A percentile compares a stretch with the other conserved stretches of the same genome.
phyloP scores from a whole-genome alignment of 305 asterid species.

The Fraxinus dipetala region DNA sequence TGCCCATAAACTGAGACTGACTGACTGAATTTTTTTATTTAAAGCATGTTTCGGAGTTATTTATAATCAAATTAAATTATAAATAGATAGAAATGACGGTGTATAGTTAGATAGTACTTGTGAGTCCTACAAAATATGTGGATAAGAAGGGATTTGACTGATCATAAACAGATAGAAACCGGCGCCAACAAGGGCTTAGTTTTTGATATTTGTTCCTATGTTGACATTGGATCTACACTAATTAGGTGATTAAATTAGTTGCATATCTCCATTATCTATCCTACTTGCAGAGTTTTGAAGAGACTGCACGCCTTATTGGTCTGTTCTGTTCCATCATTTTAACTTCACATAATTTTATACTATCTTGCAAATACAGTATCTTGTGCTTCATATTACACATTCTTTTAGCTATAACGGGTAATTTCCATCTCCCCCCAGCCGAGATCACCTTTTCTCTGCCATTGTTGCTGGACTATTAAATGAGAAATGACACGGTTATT shows the following conservation, averaged over 20 bases:
- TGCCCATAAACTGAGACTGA: background rate
- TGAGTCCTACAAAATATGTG: background rate
- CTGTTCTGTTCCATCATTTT: background rate
- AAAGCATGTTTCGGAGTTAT: background rate
- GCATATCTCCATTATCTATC: background rate
- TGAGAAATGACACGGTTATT: background rate
- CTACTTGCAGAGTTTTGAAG: background rate
- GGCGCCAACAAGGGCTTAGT: background rate
- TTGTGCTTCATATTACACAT: background rate
- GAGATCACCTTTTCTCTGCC: background rate
- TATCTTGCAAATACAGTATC: background rate
- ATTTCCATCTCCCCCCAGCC: background rate
- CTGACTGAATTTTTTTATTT: background rate
- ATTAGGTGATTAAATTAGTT: background rate
- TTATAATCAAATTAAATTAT: background rate
- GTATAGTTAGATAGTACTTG: background rate
- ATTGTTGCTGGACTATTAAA: background rate
- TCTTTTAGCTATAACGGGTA: background rate
- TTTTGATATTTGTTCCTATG: background rate
- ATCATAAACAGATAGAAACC: background rate
- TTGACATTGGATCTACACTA: background rate
- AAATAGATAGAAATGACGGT: background rate
- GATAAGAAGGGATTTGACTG: background rate
- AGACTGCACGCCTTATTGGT: background rate
- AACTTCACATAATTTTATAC: background rate